These are phyloP conservation scores for Penicillium sp. DNA, from an alignment of 2,329 filamentous ascomycete genomes.

Conservation along the genomic window DNA sequence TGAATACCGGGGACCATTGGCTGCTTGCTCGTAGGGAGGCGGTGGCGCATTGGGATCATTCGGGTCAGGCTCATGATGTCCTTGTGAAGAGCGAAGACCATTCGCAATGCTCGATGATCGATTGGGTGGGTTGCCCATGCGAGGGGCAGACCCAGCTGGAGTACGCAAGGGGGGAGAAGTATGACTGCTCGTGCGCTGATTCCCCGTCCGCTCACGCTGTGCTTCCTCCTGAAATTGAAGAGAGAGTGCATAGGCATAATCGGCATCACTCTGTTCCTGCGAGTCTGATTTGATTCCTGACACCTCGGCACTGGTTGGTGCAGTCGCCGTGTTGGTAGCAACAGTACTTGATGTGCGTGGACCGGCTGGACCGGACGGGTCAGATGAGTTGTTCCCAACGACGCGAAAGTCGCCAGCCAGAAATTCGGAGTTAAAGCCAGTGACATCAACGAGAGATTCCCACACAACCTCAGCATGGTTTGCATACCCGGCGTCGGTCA, in stretches of 20 bases:
- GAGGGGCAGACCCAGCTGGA: conserved; percentile 9
- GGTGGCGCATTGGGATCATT: conserved; percentile 51
- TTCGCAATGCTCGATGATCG: conserved; percentile 22
- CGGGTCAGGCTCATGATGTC: conserved; percentile 23
- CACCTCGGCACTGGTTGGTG: conserved; percentile 10
- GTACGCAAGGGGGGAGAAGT: conserved; percentile 19
- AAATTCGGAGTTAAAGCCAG: conserved; percentile 73
- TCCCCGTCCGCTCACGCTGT: conserved; percentile 51
- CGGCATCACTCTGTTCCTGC: conserved; percentile 63
- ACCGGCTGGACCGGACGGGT: conserved; percentile 26
- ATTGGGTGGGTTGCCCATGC: conserved; percentile 12
- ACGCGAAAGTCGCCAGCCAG: conserved; percentile 84
- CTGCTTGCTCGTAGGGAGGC: conserved; percentile 61
- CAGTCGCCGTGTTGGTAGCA: conserved; percentile 1
- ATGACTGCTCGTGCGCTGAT: conserved; percentile 35
- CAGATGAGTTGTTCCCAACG: conserved; percentile 56
- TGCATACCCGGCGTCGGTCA: conserved; percentile 88
- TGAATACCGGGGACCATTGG: conserved; percentile 51
- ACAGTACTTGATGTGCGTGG: conserved; percentile 26
- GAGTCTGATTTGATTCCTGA: conserved; percentile 17
- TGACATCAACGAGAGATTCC: conserved; percentile 88
- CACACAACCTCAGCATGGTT: conserved; percentile 87
- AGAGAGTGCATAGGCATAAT: conserved; percentile 82
- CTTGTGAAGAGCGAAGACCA: conserved; percentile 10
- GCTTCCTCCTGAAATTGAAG: conserved; percentile 94